Conservation (phyloP, 352 stramenopile genomes). For the Globisporangium lucens region DNA sequence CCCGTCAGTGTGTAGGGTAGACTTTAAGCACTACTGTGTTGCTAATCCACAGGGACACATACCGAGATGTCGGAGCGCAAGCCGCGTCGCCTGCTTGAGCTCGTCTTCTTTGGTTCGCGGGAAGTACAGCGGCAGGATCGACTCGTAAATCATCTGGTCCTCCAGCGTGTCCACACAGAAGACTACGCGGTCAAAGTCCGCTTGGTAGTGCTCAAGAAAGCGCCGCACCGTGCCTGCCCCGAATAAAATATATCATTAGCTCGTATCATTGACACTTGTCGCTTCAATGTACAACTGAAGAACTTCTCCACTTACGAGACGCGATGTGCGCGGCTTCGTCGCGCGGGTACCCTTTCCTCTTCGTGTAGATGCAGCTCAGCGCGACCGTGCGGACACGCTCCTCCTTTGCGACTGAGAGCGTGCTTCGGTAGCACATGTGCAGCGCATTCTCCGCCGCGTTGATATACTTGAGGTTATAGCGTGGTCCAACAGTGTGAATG, state of each 20-base stretch:
- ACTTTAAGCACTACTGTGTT: neutral
- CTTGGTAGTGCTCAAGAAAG: constrained; percentile 72
- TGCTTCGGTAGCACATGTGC: constrained; percentile 73
- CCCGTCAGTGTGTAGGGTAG: neutral
- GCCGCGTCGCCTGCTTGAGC: constrained; percentile 16
- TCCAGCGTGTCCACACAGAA: constrained; percentile 62
- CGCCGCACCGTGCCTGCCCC: constrained; percentile 36
- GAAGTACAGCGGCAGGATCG: constrained; percentile 73
- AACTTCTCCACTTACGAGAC: constrained; percentile 13
- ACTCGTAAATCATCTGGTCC: constrained; percentile 62
- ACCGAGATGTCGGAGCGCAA: constrained; percentile 40
- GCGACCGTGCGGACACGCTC: constrained; percentile 57
- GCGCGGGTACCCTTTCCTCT: constrained; percentile 69
- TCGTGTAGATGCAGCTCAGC: constrained; percentile 76
- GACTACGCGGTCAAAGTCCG: constrained; percentile 59
- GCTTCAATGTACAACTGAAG: too few species aligned
- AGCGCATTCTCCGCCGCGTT: constrained; percentile 82
- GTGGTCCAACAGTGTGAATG: constrained; percentile 83
- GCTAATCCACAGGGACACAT: neutral
- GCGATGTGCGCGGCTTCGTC: constrained; percentile 80
- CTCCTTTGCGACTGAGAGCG: constrained; percentile 65
- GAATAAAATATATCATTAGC: too few species aligned
- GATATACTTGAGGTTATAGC: constrained; percentile 76
- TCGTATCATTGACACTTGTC: too few species aligned
- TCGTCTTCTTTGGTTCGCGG: constrained; percentile 44